Percentiles rank a stretch among this genome's conserved stretches.
phyloP scores from a whole-genome alignment of 768 basidiomycete genomes.

The Pleurotus pulmonarius region DNA sequence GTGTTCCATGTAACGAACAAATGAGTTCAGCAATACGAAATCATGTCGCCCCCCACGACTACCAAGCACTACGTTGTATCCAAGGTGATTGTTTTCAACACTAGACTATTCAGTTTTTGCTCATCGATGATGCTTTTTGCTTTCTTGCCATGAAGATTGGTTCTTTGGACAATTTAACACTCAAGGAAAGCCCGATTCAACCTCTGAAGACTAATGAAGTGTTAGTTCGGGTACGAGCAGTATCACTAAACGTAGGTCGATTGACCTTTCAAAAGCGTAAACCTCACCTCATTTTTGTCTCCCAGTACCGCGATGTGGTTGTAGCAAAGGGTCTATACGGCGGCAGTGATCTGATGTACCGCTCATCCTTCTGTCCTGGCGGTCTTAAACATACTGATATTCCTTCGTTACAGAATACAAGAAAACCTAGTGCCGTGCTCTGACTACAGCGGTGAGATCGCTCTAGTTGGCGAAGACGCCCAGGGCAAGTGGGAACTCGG shows the following conservation, averaged over 20 bases:
- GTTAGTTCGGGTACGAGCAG: conserved; percentile 52
- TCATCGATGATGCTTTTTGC: neutral
- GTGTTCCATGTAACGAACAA: too few species aligned
- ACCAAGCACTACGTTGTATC: conserved; percentile 17
- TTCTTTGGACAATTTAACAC: conserved; percentile 19
- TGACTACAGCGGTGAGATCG: conserved; percentile 56
- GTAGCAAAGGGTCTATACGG: conserved; percentile 37
- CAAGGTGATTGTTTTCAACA: conserved; percentile 10
- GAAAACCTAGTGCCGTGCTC: conserved; percentile 35
- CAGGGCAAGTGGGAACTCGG: conserved; percentile 44
- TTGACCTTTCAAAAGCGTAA: neutral
- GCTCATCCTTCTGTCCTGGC: neutral
- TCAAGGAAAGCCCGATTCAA: conserved; percentile 21
- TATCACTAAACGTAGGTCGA: conserved; percentile 44
- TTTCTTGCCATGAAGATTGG: conserved; percentile 12
- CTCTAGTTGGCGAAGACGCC: conserved; percentile 40
- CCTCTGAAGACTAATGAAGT: conserved; percentile 44
- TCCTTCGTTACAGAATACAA: conserved; percentile 8
- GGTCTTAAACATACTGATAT: neutral
- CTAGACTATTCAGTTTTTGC: neutral
- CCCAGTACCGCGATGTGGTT: conserved; percentile 47
- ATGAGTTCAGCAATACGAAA: too few species aligned
- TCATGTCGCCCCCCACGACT: conserved; percentile 1
- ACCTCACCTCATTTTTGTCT: neutral
- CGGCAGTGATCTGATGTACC: conserved; percentile 17